Evolutionary conservation across 1,284 basidiomycete genomes (phyloP).

Genomic region (Ustilago crameri): DNA sequence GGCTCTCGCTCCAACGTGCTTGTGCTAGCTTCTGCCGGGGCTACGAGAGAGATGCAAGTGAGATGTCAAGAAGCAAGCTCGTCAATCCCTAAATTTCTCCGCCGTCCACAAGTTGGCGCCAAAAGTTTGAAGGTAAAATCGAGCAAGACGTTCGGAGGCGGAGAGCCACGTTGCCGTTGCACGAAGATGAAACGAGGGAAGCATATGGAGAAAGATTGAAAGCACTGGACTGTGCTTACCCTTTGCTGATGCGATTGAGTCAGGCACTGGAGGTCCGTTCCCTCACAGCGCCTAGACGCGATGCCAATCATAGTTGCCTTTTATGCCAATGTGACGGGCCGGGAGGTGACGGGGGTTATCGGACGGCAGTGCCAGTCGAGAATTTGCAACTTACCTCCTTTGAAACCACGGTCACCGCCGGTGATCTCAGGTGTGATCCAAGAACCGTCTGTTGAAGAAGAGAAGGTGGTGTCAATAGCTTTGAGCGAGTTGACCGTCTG

Average conservation of each 20-base stretch:
- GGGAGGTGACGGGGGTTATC: background rate
- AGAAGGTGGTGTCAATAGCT: too few species aligned
- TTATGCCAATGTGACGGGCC: constrained; percentile 1
- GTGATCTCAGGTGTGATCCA: constrained; percentile 67
- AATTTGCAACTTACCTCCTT: constrained; percentile 56
- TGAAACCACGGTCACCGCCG: constrained; percentile 63
- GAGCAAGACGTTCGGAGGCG: constrained; percentile 9
- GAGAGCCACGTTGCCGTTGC: constrained; percentile 1
- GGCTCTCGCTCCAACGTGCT: constrained; percentile 40
- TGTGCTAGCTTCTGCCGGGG: constrained; percentile 34
- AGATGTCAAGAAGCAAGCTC: background rate
- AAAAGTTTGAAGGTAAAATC: background rate
- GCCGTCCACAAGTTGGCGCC: background rate
- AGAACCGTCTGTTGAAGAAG: constrained; percentile 46
- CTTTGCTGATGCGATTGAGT: constrained; percentile 27
- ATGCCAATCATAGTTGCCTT: background rate
- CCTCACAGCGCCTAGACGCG: background rate
- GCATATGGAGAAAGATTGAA: constrained; percentile 25
- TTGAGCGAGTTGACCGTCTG: too few species aligned
- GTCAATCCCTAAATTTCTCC: constrained; percentile 8
- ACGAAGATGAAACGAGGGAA: constrained; percentile 23
- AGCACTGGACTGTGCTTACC: constrained; percentile 51
- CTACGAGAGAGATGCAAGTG: constrained; percentile 1
- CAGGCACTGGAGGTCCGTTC: background rate
- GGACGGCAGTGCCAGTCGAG: constrained; percentile 3